Evolutionary conservation across 192 early-diverging fungal species (phyloP).

Genomic region (Coemansia sp.): DNA sequence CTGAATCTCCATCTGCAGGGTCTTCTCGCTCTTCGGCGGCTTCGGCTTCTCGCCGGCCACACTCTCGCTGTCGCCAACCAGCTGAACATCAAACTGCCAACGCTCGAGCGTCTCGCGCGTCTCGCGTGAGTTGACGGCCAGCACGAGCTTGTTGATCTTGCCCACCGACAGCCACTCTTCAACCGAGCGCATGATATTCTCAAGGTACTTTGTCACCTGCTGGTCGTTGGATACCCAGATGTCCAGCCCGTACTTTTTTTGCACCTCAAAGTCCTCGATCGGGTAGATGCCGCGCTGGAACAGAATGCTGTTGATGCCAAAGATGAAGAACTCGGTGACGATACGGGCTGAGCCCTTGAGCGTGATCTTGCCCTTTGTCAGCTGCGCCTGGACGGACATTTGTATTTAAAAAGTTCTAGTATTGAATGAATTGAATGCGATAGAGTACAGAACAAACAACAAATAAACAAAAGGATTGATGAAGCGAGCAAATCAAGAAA

Average conservation of each 20-base stretch:
- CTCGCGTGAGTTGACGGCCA: slow-evolving; percentile 84
- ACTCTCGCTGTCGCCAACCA: slow-evolving; percentile 52
- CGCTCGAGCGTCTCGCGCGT: slow-evolving; percentile 82
- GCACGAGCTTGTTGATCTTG: slow-evolving; percentile 78
- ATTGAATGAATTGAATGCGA: too few species aligned
- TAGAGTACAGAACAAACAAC: background rate
- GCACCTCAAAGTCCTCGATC: slow-evolving; percentile 83
- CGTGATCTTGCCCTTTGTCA: slow-evolving; percentile 66
- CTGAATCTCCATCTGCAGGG: slow-evolving; percentile 69
- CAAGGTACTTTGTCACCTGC: slow-evolving; percentile 69
- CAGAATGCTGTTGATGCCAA: slow-evolving; percentile 82
- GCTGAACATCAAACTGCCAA: slow-evolving; percentile 91
- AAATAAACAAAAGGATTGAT: background rate
- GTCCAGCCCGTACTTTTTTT: slow-evolving; percentile 84
- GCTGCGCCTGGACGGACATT: slow-evolving; percentile 39
- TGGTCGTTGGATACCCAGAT: slow-evolving; percentile 77
- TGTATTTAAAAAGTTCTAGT: slow-evolving; percentile 3
- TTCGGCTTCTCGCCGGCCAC: slow-evolving; percentile 8
- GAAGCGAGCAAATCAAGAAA: background rate
- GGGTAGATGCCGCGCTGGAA: slow-evolving; percentile 93
- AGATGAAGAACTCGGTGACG: slow-evolving; percentile 89
- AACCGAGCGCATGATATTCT: slow-evolving; percentile 74
- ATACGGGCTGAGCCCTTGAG: slow-evolving; percentile 82
- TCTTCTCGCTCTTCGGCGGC: slow-evolving; percentile 48
- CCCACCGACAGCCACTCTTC: slow-evolving; percentile 76